A percentile compares a stretch with the other conserved stretches of the same genome.
Conservation (phyloP, 225 moss, liverwort and hornwort genomes). For the Anthoceros angustus region DNA sequence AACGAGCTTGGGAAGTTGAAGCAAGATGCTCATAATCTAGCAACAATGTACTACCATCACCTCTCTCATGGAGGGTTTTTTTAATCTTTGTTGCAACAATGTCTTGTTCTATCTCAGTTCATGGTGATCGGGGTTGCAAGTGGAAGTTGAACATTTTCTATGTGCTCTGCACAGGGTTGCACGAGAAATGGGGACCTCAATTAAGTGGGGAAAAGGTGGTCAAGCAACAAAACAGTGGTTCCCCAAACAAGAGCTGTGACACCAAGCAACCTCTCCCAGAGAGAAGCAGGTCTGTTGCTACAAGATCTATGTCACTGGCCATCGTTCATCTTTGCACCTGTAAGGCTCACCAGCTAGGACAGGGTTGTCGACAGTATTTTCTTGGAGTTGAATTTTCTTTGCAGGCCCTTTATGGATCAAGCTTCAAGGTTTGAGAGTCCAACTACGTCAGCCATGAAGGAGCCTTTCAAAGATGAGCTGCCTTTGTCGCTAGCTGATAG, state of each 20-base stretch:
- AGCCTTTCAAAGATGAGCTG: background rate
- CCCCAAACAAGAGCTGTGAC: background rate
- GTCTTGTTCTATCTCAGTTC: too few relatives aligned
- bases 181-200: background rate
- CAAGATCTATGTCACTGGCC: too few relatives aligned
- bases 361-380: background rate
- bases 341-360: background rate
- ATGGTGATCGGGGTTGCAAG: too few relatives aligned
- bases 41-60: background rate
- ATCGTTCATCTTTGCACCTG: background rate
- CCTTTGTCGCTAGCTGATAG: background rate
- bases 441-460: background rate
- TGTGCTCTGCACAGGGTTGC: background rate
- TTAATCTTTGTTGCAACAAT: background rate
- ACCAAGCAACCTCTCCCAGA: background rate
- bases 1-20: background rate
- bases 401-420: background rate
- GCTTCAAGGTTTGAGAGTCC: background rate
- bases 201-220: background rate
- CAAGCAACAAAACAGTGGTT: constrained; percentile 4
- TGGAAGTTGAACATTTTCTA: background rate
- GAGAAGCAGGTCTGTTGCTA: background rate
- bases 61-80: background rate
- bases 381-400: background rate
- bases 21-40: background rate